Conservation (phyloP, 2,329 filamentous ascomycete genomes). For the Trichoderma koningiopsis region DNA sequence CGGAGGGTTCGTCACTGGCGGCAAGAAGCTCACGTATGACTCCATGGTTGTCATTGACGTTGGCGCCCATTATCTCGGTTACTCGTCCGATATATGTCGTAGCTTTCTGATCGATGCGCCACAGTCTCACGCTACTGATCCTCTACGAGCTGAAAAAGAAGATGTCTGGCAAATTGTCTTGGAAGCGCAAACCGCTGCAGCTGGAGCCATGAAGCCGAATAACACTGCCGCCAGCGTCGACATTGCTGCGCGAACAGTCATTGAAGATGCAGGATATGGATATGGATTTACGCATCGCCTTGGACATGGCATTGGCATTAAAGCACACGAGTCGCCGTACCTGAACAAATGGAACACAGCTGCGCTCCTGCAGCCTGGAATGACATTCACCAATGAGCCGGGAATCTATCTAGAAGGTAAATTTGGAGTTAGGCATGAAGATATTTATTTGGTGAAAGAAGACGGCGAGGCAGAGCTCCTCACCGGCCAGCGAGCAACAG, state of each 20-base stretch:
- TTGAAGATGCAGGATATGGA: constrained; percentile 52
- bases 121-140: constrained; percentile 26
- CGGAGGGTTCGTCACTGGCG: constrained; percentile 52
- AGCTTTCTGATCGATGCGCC: constrained; percentile 57
- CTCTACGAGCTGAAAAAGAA: constrained; percentile 51
- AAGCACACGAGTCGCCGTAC: constrained; percentile 66
- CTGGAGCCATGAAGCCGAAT: constrained; percentile 52
- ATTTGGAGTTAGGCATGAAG: constrained; percentile 65
- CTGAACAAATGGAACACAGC: constrained; percentile 62
- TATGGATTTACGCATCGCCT: constrained; percentile 60
- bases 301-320: constrained; percentile 67
- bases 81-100: constrained; percentile 65
- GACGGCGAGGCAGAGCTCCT: constrained; percentile 57
- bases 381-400: constrained; percentile 66
- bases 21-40: constrained; percentile 20
- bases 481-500: constrained; percentile 53
- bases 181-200: constrained; percentile 61
- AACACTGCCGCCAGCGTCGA: constrained; percentile 62
- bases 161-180: constrained; percentile 62
- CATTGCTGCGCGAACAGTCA: constrained; percentile 60
- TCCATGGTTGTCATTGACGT: constrained; percentile 58
- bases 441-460: constrained; percentile 60
- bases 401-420: constrained; percentile 62
- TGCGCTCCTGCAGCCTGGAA: constrained; percentile 53
- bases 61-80: constrained; percentile 62